Evolutionary conservation across 768 basidiomycete species (phyloP).

Genomic region (Tulasnella sp.): DNA sequence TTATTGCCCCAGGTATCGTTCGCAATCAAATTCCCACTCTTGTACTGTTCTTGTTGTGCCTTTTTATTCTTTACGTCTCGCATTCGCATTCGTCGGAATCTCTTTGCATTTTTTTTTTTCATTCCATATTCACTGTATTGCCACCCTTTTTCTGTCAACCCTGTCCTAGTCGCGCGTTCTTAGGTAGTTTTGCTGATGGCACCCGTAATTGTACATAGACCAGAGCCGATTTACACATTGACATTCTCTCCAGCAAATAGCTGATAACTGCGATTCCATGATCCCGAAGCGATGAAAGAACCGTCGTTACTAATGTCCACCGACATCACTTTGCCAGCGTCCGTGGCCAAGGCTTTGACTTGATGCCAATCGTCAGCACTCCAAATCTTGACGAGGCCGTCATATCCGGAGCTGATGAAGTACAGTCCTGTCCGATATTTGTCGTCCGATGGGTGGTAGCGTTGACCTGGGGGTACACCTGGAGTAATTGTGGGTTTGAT

Average conservation of each 20-base stretch:
- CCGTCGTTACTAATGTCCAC: conserved; percentile 85
- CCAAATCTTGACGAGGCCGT: conserved; percentile 93
- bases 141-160: neutral
- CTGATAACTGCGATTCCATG: conserved; percentile 92
- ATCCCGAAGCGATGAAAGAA: conserved; percentile 77
- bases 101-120: neutral
- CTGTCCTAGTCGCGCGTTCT: neutral
- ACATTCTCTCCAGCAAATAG: conserved; percentile 70
- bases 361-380: conserved; percentile 97
- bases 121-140: neutral
- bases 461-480: conserved; percentile 31
- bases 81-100: neutral
- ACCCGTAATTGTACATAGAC: neutral
- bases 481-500: conserved; percentile 27
- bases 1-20: neutral
- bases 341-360: conserved; percentile 78
- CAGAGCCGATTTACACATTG: neutral
- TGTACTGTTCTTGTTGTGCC: neutral
- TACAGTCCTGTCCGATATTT: conserved; percentile 82
- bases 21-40: neutral
- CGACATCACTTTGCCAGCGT: conserved; percentile 98
- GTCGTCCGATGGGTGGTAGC: conserved; percentile 40
- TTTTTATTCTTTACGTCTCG: neutral
- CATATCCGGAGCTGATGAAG: conserved; percentile 89
- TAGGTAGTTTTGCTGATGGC: neutral